phyloP scores from a whole-genome alignment of 306 rosid species.

The Benincasa hispida region DNA sequence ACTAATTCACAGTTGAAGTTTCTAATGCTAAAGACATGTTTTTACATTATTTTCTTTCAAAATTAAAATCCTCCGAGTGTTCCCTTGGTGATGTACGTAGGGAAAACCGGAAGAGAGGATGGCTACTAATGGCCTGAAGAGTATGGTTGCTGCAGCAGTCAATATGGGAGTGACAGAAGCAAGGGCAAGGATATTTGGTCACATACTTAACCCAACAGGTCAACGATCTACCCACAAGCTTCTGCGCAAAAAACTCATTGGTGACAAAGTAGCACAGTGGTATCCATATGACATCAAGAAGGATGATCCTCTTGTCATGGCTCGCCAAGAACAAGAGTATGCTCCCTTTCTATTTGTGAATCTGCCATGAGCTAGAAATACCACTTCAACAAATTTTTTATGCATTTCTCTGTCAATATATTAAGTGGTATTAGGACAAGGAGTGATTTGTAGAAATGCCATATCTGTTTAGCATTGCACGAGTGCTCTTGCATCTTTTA shows the following conservation, averaged over 20 bases:
- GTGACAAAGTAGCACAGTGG: slow-evolving; percentile 75
- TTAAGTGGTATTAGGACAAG: not conserved
- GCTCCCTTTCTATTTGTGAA: slow-evolving; percentile 3
- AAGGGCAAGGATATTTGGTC: slow-evolving; percentile 71
- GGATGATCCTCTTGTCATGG: slow-evolving; percentile 68
- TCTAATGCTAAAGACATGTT: not conserved
- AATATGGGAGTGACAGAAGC: slow-evolving; percentile 49
- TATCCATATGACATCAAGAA: slow-evolving; percentile 70
- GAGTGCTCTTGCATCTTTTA: not conserved
- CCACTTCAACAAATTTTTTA: not conserved
- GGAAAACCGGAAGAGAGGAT: slow-evolving; percentile 17
- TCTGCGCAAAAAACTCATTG: slow-evolving; percentile 70
- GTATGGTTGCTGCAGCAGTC: slow-evolving; percentile 35
- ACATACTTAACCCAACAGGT: slow-evolving; percentile 53
- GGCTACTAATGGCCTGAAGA: slow-evolving; percentile 52
- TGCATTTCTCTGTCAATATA: not conserved
- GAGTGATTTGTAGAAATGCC: not conserved
- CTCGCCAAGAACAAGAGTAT: slow-evolving; percentile 68
- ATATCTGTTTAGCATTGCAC: not conserved
- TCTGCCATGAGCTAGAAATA: not conserved
- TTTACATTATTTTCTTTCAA: not conserved
- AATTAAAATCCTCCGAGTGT: not conserved
- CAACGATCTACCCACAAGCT: slow-evolving; percentile 60
- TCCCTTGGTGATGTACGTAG: slow-evolving; percentile 2
- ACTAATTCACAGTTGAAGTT: not conserved